phyloP scores from a whole-genome alignment of 2,329 filamentous ascomycete species.

The Hypoxylon sp. region DNA sequence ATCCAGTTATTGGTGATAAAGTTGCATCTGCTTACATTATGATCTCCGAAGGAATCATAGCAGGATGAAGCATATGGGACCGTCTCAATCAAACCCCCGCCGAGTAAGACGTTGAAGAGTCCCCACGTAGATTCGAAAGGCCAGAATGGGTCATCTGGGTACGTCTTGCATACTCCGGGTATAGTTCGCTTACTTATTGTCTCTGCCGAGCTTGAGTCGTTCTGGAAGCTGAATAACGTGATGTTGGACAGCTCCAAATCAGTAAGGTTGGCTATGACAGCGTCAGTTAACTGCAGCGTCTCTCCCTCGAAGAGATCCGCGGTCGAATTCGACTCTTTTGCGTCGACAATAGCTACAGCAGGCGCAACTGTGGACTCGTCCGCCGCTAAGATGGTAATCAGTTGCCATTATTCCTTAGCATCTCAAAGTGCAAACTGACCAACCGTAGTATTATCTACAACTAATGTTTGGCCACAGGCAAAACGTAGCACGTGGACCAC shows the following conservation, averaged over 20 bases:
- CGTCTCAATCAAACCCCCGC: slow-evolving; percentile 51
- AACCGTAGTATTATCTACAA: slow-evolving; percentile 28
- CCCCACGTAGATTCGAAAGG: slow-evolving; percentile 50
- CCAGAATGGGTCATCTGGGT: slow-evolving; percentile 53
- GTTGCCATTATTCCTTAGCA: not conserved
- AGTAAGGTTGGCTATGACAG: slow-evolving; percentile 45
- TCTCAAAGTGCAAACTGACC: slow-evolving; percentile 17
- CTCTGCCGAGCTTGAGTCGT: slow-evolving; percentile 26
- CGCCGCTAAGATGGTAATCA: slow-evolving; percentile 23
- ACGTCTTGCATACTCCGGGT: slow-evolving; percentile 52
- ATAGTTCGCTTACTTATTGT: slow-evolving; percentile 36
- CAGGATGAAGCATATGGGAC: slow-evolving; percentile 53
- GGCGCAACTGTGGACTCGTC: slow-evolving; percentile 38
- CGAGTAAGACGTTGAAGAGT: slow-evolving; percentile 56
- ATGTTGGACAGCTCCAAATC: slow-evolving; percentile 41
- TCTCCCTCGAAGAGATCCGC: slow-evolving; percentile 43
- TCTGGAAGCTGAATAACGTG: slow-evolving; percentile 46
- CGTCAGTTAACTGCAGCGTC: slow-evolving; percentile 49
- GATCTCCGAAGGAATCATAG: slow-evolving; percentile 52
- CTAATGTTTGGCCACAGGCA: slow-evolving; percentile 28
- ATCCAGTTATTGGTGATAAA: slow-evolving; percentile 51
- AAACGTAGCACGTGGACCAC: slow-evolving; percentile 16
- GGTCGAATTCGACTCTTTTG: slow-evolving; percentile 32
- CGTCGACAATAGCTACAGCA: slow-evolving; percentile 32
- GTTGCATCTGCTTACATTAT: slow-evolving; percentile 51